Percentiles rank a stretch among this genome's conserved stretches.
Conservation (phyloP, 23 red algal genomes). For the Cyanidiococcus yangmingshanensis region DNA sequence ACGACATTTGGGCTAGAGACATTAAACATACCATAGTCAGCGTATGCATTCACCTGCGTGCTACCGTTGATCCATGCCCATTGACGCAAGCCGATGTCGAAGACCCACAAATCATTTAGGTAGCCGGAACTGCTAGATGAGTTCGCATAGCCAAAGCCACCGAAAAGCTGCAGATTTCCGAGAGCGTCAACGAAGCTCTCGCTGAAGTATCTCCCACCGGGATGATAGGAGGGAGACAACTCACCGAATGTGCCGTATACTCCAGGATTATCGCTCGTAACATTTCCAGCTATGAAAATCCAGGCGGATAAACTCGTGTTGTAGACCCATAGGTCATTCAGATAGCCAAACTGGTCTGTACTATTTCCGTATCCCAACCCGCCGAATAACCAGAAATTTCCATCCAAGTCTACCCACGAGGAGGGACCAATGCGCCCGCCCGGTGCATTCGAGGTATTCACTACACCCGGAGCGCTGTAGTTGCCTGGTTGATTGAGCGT, state of each 20-base stretch:
- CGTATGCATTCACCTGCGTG: not conserved
- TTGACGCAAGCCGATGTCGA: not conserved
- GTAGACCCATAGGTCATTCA: constrained; percentile 5
- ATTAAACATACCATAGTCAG: not conserved
- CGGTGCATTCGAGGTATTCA: not conserved
- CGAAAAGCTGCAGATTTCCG: not conserved
- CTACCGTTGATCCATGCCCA: constrained; percentile 8
- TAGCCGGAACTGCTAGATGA: not conserved
- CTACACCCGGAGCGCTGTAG: not conserved
- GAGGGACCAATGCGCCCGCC: not conserved
- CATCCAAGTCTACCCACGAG: not conserved
- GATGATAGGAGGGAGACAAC: not conserved
- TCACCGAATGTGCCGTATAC: not conserved
- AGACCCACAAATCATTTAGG: not conserved
- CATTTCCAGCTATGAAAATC: not conserved
- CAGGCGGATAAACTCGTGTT: not conserved
- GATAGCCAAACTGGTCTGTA: not conserved
- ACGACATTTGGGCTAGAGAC: not conserved
- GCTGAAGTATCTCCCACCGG: not conserved
- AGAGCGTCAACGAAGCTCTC: not conserved
- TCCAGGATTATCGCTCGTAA: not conserved
- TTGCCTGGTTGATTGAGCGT: not conserved
- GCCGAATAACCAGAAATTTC: not conserved
- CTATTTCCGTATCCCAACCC: not conserved
- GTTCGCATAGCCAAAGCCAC: not conserved